Base-by-base conservation (phyloP, 2,329 filamentous ascomycete genomes). In the Coccinonectria pachysandricola region DNA sequence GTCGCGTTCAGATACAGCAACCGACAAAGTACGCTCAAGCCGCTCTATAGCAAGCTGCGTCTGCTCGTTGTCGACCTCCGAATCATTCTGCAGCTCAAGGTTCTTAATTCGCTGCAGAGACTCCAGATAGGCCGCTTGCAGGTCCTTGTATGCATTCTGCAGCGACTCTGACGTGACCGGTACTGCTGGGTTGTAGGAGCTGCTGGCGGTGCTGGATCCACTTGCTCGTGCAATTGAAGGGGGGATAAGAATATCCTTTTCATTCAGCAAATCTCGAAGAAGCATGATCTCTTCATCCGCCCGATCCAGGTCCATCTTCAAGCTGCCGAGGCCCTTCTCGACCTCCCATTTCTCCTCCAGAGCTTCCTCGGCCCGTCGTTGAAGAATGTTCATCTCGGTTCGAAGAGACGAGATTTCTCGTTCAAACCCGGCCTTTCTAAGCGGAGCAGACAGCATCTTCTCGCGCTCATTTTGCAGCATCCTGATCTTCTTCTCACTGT, bases 301-400 rank as follows among this genome's bases (percentile, higher is more conserved):
- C 36, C 87, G 82, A 54, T 96, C 91, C 21, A 98, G 72, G 49
- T 96, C 88, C 81, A 94, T 95, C 60, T 94, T 93, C 30, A 96
- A 61, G 29, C 87, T 85, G 27, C 75, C 71, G 2, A 96, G 63
- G 11, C 85, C 85, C 57, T 92, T 92, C 57, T 95, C 88, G 35
- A 87, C 88, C 50, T 92, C 81, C 79, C 84, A 96, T 56, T 96
- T 96, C 47, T 93, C 83, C 48, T 94, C 85, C 9, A 96, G 69
- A 10, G 88, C 88, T 38, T 96, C 88, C 45, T 98, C 88, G 15
- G 88, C 88, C 28, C 91, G 76, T 35, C 79, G 79, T 21, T 91
- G 77, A 30, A 98, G 67, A 10, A 79, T 71, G 26, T 81, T 83
- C 36, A 98, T 81, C 51, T 98, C 91, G 13, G 79, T 75, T 33